A percentile compares a stretch with the other conserved stretches of the same genome.
These are phyloP conservation scores for Saposhnikovia divaricata DNA, from an alignment of 129 eudicot genomes.

Conservation along the genomic window DNA sequence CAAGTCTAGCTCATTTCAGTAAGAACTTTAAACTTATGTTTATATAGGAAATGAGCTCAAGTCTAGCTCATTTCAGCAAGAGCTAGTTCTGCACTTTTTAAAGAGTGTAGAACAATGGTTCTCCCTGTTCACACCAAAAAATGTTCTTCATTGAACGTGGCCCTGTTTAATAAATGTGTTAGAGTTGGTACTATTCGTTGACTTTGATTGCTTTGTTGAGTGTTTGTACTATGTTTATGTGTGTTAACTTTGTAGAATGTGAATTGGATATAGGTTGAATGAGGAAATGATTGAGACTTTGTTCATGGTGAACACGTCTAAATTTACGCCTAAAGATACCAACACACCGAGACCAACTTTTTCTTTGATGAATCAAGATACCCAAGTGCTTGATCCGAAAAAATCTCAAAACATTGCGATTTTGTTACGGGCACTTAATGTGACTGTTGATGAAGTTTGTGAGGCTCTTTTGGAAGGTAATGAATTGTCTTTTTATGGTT, in stretches of 20 bases:
- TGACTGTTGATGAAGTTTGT: conserved; percentile 78
- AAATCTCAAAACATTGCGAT: conserved; percentile 75
- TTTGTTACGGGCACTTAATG: conserved; percentile 66
- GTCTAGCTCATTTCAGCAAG: too few relatives aligned
- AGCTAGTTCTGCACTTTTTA: too few relatives aligned
- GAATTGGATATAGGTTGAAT: conserved; percentile 40
- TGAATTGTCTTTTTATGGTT: not conserved
- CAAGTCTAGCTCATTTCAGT: conserved; percentile 61
- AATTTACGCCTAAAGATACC: conserved; percentile 24
- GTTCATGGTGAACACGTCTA: conserved; percentile 45
- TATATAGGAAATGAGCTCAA: not conserved
- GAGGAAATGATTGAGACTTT: conserved; percentile 83
- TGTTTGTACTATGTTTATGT: not conserved
- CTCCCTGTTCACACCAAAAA: too few relatives aligned
- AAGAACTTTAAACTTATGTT: conserved; percentile 13
- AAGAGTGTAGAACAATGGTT: too few relatives aligned
- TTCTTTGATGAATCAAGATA: conserved; percentile 31
- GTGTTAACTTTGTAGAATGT: not conserved
- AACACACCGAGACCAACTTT: conserved; percentile 14
- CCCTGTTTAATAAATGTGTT: not conserved
- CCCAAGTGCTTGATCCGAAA: conserved; percentile 60
- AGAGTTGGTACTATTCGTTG: not conserved
- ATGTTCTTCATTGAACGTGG: too few relatives aligned
- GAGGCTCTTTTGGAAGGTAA: conserved; percentile 68
- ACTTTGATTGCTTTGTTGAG: not conserved